Evolutionary conservation across 2,329 filamentous ascomycete species (phyloP).

Genomic region (Colletotrichum aenigma): DNA sequence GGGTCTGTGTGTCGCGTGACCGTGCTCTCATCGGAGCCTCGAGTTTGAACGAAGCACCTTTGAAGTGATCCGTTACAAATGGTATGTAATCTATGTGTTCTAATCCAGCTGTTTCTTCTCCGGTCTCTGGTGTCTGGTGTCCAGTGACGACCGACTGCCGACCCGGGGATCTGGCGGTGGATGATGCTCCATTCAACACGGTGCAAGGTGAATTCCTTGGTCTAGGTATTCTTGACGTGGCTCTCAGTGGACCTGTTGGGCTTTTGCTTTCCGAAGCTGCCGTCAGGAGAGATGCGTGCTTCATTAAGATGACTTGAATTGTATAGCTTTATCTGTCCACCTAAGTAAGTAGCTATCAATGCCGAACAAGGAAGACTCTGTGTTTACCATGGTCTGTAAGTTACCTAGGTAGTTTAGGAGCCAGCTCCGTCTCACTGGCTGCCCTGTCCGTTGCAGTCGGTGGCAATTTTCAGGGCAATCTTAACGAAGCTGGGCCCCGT

Average conservation of each 20-base stretch:
- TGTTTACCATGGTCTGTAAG: background rate
- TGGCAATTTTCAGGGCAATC: background rate
- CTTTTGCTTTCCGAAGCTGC: background rate
- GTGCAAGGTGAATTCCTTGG: background rate
- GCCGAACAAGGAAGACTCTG: background rate
- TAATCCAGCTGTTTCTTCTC: background rate
- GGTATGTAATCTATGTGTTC: background rate
- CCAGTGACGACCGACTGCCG: background rate
- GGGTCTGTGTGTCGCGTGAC: background rate
- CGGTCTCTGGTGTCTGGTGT: background rate
- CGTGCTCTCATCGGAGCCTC: background rate
- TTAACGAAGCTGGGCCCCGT: background rate
- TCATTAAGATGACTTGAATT: background rate
- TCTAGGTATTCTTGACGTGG: background rate
- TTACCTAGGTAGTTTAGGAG: background rate
- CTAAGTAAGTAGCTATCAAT: background rate
- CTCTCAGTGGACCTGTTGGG: background rate
- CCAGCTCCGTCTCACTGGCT: background rate
- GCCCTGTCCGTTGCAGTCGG: background rate
- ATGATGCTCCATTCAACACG: background rate
- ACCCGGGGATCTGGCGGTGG: background rate
- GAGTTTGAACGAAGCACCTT: background rate
- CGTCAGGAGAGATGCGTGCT: background rate
- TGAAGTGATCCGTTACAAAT: background rate
- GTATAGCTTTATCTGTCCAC: background rate